These are phyloP conservation scores for Ascochyta pisi DNA, from an alignment of 2,329 filamentous ascomycete genomes.

Conservation along the genomic window DNA sequence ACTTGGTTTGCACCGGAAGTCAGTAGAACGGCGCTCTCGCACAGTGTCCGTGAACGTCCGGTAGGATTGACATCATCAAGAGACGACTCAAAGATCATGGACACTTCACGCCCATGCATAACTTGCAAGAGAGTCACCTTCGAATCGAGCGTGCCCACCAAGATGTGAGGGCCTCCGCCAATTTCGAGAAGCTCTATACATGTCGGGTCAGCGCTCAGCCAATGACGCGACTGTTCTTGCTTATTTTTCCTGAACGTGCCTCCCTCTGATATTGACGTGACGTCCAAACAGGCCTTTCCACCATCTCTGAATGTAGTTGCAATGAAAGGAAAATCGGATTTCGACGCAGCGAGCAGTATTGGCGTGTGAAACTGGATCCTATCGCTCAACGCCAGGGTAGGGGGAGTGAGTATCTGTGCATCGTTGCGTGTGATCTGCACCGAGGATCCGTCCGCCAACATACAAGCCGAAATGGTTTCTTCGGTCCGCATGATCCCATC, in stretches of 20 bases:
- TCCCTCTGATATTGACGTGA: slow-evolving; percentile 24
- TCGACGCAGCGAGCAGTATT: slow-evolving; percentile 33
- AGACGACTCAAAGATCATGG: slow-evolving; percentile 18
- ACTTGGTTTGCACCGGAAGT: slow-evolving; percentile 13
- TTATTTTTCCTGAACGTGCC: slow-evolving; percentile 22
- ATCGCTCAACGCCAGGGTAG: slow-evolving; percentile 23
- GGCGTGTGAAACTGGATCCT: slow-evolving; percentile 25
- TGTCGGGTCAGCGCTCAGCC: slow-evolving; percentile 39
- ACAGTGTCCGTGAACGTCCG: slow-evolving; percentile 26
- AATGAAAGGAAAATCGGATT: slow-evolving; percentile 22
- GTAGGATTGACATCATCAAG: slow-evolving; percentile 9
- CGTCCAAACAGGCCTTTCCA: slow-evolving; percentile 30
- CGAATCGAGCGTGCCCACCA: slow-evolving; percentile 41
- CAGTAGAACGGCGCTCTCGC: slow-evolving; percentile 41
- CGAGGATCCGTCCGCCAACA: slow-evolving; percentile 26
- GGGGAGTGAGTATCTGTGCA: slow-evolving; percentile 31
- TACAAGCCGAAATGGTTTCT: slow-evolving; percentile 43
- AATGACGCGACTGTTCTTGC: slow-evolving; percentile 13
- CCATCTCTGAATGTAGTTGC: slow-evolving; percentile 30
- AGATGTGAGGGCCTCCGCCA: slow-evolving; percentile 25
- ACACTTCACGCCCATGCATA: slow-evolving; percentile 8
- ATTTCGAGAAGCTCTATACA: slow-evolving; percentile 43
- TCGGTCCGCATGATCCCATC: slow-evolving; percentile 37
- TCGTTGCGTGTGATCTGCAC: slow-evolving; percentile 43
- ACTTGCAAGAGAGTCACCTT: slow-evolving; percentile 33